phyloP scores from a whole-genome alignment of 2,329 filamentous ascomycete species.

The Epichloe gansuensis region DNA sequence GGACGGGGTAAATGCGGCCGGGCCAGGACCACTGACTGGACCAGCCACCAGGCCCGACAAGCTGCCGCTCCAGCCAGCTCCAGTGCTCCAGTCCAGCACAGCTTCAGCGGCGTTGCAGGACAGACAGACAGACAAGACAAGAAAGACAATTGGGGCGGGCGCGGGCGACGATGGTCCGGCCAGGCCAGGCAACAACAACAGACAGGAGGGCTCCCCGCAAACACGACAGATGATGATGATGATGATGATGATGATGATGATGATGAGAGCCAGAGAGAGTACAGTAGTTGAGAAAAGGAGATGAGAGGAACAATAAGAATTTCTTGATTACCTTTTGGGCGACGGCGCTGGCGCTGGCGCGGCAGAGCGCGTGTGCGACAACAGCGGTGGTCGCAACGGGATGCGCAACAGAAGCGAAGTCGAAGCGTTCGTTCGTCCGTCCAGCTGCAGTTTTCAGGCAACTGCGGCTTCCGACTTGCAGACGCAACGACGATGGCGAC shows the following conservation, averaged over 20 bases:
- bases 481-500: slow-evolving; percentile 3
- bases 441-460: neutral
- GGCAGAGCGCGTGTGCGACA: slow-evolving; percentile 8
- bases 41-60: no score
- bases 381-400: slow-evolving; percentile 3
- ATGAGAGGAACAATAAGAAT: neutral
- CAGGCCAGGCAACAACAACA: slow-evolving; percentile 1
- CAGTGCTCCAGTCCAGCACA: no score
- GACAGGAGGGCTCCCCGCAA: slow-evolving; percentile 5
- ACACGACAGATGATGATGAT: slow-evolving; percentile 2
- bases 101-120: slow-evolving; percentile 5
- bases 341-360: slow-evolving; percentile 5
- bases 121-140: no score
- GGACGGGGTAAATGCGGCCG: no score
- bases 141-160: neutral
- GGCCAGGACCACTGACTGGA: no score
- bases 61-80: no score
- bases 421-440: neutral
- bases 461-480: neutral
- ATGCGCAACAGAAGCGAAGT: slow-evolving; percentile 5
- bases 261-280: neutral
- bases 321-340: slow-evolving; percentile 5
- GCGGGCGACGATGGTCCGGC: neutral
- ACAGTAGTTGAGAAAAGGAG: neutral
- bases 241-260: neutral